These are phyloP conservation scores for Gossypium sturtianum DNA, from an alignment of 345 rosid species.

Conservation along the genomic window DNA sequence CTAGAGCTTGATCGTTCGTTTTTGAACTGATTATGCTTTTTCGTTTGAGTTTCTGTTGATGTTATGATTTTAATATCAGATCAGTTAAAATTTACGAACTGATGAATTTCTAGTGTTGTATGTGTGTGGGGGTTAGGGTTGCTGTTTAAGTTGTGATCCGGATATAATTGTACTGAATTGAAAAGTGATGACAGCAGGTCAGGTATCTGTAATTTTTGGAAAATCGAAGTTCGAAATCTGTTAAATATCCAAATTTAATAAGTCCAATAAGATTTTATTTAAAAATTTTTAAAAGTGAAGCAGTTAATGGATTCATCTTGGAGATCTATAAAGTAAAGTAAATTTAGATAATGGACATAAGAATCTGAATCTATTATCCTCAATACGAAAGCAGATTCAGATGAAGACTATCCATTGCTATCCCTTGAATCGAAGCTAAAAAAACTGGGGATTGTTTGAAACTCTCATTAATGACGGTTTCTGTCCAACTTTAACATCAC, in stretches of 20 bases:
- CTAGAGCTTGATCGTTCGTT: not conserved
- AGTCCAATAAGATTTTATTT: not conserved
- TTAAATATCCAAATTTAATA: not conserved
- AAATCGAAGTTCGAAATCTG: not conserved
- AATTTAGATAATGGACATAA: not conserved
- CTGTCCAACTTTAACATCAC: not conserved
- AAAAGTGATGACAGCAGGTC: not conserved
- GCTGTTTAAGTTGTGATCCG: conserved; percentile 6
- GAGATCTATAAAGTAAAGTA: too few relatives aligned
- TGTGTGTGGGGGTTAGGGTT: not conserved
- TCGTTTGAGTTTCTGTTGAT: not conserved
- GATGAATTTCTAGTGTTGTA: not conserved
- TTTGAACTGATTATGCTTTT: not conserved
- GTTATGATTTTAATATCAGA: not conserved
- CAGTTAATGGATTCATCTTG: not conserved
- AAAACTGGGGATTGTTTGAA: not conserved
- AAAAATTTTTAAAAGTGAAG: not conserved
- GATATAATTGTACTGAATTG: not conserved
- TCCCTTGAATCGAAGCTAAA: not conserved
- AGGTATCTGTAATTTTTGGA: not conserved
- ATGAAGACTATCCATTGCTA: not conserved
- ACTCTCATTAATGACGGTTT: not conserved
- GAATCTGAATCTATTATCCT: not conserved
- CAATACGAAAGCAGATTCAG: not conserved
- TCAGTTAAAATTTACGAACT: not conserved